Conservation (phyloP, 78 protist genomes). For the Dictyostelium capitatum region DNA sequence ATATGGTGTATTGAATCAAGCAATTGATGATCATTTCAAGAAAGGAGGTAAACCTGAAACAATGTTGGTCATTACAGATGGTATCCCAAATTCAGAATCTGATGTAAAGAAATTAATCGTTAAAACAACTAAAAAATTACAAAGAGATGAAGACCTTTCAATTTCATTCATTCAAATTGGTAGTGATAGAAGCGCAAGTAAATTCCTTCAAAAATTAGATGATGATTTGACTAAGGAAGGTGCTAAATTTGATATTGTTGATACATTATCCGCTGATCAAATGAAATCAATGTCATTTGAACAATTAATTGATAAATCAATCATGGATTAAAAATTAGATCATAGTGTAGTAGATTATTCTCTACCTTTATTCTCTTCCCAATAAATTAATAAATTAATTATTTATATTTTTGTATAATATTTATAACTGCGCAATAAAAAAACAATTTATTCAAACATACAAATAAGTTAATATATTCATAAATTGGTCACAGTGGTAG, state of each 20-base stretch:
- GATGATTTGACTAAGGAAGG: constrained; percentile 38
- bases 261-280: constrained; percentile 48
- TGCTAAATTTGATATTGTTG: constrained; percentile 83
- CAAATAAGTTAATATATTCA: no score
- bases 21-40: constrained; percentile 61
- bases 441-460: no score
- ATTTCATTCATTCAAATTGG: constrained; percentile 86
- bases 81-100: constrained; percentile 68
- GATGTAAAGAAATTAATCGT: constrained; percentile 56
- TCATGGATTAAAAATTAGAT: constrained; percentile 24
- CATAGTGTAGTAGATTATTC: no score
- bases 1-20: constrained; percentile 72
- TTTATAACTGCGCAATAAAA: no score
- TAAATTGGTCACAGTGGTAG: no score
- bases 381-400: no score
- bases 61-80: constrained; percentile 84
- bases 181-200: constrained; percentile 54
- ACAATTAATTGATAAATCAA: constrained; percentile 67
- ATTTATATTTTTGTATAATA: no score
- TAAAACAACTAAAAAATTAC: constrained; percentile 32
- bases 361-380: no score
- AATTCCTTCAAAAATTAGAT: constrained; percentile 73
- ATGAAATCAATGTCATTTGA: constrained; percentile 42
- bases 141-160: constrained; percentile 81
- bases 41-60: constrained; percentile 68